phyloP scores from a whole-genome alignment of 805 yeast species.

The Saccharomycopsis capsularis region DNA sequence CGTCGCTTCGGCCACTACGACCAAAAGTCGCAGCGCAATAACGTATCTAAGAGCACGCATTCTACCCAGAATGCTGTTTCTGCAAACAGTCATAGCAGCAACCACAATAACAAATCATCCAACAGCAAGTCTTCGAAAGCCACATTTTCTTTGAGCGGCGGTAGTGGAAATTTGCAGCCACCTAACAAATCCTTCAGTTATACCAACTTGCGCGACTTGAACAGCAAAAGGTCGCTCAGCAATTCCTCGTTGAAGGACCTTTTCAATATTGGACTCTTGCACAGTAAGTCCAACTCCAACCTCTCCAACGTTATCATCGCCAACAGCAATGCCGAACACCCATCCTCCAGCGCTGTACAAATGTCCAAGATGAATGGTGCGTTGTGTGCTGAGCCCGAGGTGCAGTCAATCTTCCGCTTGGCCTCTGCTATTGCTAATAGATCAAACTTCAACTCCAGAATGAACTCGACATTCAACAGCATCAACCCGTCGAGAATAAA shows the following conservation, averaged over 20 bases:
- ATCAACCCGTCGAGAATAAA: slow-evolving; percentile 19
- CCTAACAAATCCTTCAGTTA: slow-evolving; percentile 13
- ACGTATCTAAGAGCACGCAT: neutral
- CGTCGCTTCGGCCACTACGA: too few relatives aligned
- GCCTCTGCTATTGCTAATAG: slow-evolving; percentile 1
- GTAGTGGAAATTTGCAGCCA: too few relatives aligned
- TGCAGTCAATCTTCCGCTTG: slow-evolving; percentile 1
- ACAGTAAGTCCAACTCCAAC: neutral
- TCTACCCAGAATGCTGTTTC: neutral
- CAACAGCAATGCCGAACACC: neutral
- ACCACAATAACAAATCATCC: too few relatives aligned
- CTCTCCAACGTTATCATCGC: neutral
- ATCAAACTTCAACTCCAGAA: slow-evolving; percentile 20
- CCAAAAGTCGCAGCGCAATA: neutral
- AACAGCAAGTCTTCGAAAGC: neutral
- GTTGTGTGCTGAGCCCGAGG: slow-evolving; percentile 10
- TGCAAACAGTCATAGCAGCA: neutral
- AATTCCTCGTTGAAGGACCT: slow-evolving; percentile 7
- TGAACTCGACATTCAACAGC: slow-evolving; percentile 13
- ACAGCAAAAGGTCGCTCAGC: neutral
- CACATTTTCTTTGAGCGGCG: neutral
- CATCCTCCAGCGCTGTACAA: neutral
- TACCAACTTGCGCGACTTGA: slow-evolving; percentile 3
- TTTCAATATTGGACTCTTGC: neutral
- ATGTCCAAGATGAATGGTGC: slow-evolving; percentile 12